Evolutionary conservation across 208 protist species (phyloP).

Genomic region (Trypanosoma conorhini): DNA sequence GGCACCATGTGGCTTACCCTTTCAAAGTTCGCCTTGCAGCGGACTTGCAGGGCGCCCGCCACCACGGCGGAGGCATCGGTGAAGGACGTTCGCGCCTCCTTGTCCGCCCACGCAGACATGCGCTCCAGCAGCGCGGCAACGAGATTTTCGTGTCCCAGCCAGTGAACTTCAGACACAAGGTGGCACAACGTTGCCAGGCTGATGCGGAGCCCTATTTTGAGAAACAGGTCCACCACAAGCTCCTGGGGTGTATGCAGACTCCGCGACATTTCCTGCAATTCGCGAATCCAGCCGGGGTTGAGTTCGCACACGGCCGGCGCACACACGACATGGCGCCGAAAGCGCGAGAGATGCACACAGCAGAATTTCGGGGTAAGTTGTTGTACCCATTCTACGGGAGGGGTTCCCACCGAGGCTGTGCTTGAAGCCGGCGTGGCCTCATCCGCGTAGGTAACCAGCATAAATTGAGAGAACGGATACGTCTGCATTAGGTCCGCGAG

Average conservation of each 20-base stretch:
- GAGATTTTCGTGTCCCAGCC: slow-evolving; percentile 12
- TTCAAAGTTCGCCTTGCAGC: background rate
- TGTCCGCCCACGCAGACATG: background rate
- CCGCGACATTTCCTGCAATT: slow-evolving; percentile 15
- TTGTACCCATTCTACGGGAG: background rate
- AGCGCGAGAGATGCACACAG: slow-evolving; percentile 4
- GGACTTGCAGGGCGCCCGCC: background rate
- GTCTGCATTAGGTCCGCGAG: slow-evolving; percentile 9
- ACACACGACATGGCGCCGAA: slow-evolving; percentile 3
- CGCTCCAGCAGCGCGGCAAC: background rate
- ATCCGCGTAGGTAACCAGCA: slow-evolving; percentile 4
- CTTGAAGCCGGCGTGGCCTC: background rate
- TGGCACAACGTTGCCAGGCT: slow-evolving; percentile 7
- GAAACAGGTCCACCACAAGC: slow-evolving; percentile 12
- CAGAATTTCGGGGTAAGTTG: slow-evolving; percentile 12
- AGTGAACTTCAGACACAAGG: slow-evolving; percentile 13
- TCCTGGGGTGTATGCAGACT: slow-evolving; percentile 14
- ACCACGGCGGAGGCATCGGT: background rate
- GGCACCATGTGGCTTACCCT: background rate
- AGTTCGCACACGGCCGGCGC: background rate
- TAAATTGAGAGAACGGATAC: slow-evolving; percentile 18
- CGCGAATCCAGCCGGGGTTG: slow-evolving; percentile 3
- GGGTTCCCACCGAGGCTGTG: background rate
- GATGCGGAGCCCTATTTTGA: slow-evolving; percentile 14
- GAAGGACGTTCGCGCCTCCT: background rate